phyloP scores from a whole-genome alignment of 164 flowering plant genomes.

The Echeveria elegans region DNA sequence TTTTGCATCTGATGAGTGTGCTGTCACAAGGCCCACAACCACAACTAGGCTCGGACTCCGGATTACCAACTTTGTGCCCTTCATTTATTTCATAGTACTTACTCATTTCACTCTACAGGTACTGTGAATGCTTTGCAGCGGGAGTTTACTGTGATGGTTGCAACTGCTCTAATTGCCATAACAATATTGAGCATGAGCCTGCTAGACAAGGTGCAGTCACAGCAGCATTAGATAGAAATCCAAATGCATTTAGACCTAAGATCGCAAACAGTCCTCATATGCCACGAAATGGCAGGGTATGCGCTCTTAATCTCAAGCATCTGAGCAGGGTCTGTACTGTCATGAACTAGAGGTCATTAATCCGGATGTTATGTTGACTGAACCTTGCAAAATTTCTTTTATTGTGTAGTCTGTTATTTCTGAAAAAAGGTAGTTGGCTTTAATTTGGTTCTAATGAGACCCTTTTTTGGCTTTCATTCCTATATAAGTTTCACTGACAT shows the following conservation, averaged over 20 bases:
- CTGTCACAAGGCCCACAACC: no score
- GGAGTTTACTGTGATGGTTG: slow-evolving; percentile 95
- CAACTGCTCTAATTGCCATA: slow-evolving; percentile 77
- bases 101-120: slow-evolving; percentile 28
- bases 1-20: not conserved
- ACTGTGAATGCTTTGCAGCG: slow-evolving; percentile 97
- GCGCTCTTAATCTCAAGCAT: slow-evolving; percentile 10
- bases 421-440: not conserved
- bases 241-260: slow-evolving; percentile 93
- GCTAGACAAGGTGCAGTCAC: slow-evolving; percentile 86
- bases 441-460: not conserved
- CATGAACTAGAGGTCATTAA: not conserved
- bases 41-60: no score
- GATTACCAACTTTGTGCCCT: not conserved
- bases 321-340: not conserved
- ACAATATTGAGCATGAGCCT: slow-evolving; percentile 80
- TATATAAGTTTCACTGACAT: not conserved
- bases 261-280: slow-evolving; percentile 91
- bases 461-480: not conserved
- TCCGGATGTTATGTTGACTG: no score
- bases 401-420: not conserved
- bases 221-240: slow-evolving; percentile 86
- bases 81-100: not conserved
- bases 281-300: slow-evolving; percentile 58
- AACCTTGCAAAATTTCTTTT: no score